Conservation (phyloP, 257 asterid species). For the Forsythia viridissima region DNA sequence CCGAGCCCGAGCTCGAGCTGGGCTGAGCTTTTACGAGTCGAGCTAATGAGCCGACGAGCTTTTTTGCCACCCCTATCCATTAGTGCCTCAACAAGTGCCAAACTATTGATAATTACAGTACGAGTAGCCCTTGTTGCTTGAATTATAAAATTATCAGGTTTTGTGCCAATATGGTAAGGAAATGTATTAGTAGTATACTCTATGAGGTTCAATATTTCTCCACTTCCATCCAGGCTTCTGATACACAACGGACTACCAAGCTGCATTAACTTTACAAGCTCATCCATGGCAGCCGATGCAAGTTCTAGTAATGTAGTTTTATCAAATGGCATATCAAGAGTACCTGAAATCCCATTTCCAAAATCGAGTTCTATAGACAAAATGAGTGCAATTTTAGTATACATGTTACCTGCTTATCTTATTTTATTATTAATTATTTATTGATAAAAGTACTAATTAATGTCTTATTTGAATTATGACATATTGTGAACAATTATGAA, state of each 20-base stretch:
- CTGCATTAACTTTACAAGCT: slow-evolving; percentile 64
- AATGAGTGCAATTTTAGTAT: too few relatives aligned
- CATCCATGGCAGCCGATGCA: slow-evolving; percentile 68
- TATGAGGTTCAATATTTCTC: slow-evolving; percentile 57
- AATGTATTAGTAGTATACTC: slow-evolving; percentile 62
- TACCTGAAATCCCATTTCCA: slow-evolving; percentile 40
- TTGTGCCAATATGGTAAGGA: slow-evolving; percentile 59
- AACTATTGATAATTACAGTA: slow-evolving; percentile 43
- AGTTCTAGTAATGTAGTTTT: slow-evolving; percentile 52
- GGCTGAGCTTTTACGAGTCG: too few relatives aligned
- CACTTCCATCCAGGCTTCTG: slow-evolving; percentile 45
- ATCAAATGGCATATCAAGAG: slow-evolving; percentile 41
- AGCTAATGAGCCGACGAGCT: too few relatives aligned
- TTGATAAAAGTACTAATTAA: too few relatives aligned
- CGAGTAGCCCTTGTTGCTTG: slow-evolving; percentile 72
- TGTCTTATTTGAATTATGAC: too few relatives aligned
- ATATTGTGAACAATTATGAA: too few relatives aligned
- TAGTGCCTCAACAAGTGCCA: slow-evolving; percentile 55
- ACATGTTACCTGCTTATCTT: too few relatives aligned
- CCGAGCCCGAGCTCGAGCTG: too few relatives aligned
- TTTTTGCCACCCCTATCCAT: too few relatives aligned
- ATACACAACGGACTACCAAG: slow-evolving; percentile 65
- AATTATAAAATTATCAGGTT: slow-evolving; percentile 49
- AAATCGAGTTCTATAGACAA: slow-evolving; percentile 59
- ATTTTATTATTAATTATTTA: too few relatives aligned